Base-by-base conservation (phyloP, 768 basidiomycete species). In the Hypsizygus marmoreus region DNA sequence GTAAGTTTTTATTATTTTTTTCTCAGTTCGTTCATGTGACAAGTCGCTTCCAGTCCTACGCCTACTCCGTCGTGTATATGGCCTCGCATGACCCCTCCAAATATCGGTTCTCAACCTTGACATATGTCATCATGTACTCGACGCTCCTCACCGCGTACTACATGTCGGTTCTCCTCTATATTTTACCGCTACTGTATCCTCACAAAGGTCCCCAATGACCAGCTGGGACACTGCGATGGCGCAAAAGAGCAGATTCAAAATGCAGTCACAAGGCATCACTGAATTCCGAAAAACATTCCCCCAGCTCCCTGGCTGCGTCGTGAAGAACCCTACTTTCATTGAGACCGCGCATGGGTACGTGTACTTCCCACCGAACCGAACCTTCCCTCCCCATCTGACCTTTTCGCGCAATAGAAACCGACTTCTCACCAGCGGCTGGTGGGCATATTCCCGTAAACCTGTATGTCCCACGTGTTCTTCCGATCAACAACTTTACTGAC, bases 31-130 rank as follows among this genome's bases (percentile, higher is more conserved):
- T 26, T 33, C 20, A 47, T 50, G 47, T 29, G 43, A 51, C 22
- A 20, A 12, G 2, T 28, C 4, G 19, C 25, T 43, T 49, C 25
- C 48, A 90, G 88, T 94, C 95, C 33, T 99, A 99, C 63, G 90
- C 91, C 54, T 99, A 97, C 76, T 95, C 95, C 9, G 88, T 95
- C 41, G 85, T 99, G 40, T 97, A 94, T 75, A 97, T 99, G 91
- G 88, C 91, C n/a, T 86, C 91, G 4, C 88, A 92, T 65, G 84
- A 97, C 49, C 91, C 95, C 2, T 79, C 82, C 13, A 81, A 79
- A 49, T 98, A 98, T 72, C 80, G 74, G 29, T 97, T 94, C 76
- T 85, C 91, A 4, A 89, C 86, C 4, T 74, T 75, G 16, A 79
- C 77, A 7, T 88, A 92, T 49, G 70, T 91, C 45, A 56, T 82